Percentiles rank a stretch among this genome's conserved stretches.
These are phyloP conservation scores for Chlamydomonas sp. DNA, from an alignment of 139 green algal species.

Conservation along the genomic window DNA sequence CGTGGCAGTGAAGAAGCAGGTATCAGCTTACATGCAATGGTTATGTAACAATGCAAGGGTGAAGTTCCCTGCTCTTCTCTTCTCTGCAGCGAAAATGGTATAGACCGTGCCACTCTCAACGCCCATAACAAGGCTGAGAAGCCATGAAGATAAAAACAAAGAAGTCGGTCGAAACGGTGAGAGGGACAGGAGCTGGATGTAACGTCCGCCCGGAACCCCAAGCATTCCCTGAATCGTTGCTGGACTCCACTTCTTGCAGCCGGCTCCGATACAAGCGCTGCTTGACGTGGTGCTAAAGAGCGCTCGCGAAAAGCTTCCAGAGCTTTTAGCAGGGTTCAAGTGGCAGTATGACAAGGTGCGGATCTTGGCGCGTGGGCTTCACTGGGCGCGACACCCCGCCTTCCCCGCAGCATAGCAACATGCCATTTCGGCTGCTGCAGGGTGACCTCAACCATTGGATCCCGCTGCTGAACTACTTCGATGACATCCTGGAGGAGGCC, in stretches of 20 bases:
- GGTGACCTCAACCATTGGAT: constrained; percentile 94
- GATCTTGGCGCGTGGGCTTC: no score
- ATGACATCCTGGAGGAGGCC: constrained; percentile 81
- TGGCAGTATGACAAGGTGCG: constrained; percentile 85
- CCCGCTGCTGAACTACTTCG: constrained; percentile 87
- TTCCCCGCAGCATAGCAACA: neutral
- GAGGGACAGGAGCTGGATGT: neutral
- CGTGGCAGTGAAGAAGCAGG: no score
- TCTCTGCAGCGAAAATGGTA: neutral
- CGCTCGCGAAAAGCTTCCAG: constrained; percentile 49
- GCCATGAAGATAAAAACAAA: constrained; percentile 53
- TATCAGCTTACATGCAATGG: no score
- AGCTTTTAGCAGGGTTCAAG: constrained; percentile 70
- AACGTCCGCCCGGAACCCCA: neutral
- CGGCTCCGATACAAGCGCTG: constrained; percentile 62
- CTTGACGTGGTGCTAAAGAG: constrained; percentile 58
- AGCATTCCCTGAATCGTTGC: neutral
- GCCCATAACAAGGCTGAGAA: neutral
- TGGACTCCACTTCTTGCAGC: constrained; percentile 48
- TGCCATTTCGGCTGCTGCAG: constrained; percentile 53
- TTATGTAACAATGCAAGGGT: no score
- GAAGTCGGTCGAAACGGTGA: constrained; percentile 50
- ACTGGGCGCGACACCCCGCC: neutral
- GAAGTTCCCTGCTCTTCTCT: neutral
- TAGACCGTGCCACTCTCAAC: neutral